Percentiles rank a stretch among this genome's conserved stretches.
These are phyloP conservation scores for Wickerhamomyces alni DNA, from an alignment of 805 yeast species.

Conservation along the genomic window DNA sequence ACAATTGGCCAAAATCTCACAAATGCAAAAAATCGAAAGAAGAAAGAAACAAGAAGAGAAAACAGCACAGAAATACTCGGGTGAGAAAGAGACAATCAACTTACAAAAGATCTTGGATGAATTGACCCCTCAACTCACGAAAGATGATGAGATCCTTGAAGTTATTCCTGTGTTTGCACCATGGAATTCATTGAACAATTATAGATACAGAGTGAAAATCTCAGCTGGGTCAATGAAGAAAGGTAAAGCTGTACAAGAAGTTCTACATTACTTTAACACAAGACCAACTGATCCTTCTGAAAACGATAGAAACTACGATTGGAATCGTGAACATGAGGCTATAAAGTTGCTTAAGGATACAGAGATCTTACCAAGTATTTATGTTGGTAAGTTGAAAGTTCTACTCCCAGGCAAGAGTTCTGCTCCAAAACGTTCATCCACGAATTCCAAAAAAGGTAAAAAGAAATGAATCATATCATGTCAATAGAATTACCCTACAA, in stretches of 20 bases:
- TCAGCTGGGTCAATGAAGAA: constrained; percentile 77
- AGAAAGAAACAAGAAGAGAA: constrained; percentile 33
- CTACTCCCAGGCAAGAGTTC: constrained; percentile 45
- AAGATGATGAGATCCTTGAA: constrained; percentile 49
- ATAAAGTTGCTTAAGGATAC: constrained; percentile 52
- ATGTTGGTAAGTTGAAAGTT: constrained; percentile 67
- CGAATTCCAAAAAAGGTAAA: constrained; percentile 5
- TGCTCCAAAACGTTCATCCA: constrained; percentile 17
- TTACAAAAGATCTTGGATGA: constrained; percentile 37
- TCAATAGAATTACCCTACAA: too few species aligned
- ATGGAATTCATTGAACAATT: constrained; percentile 72
- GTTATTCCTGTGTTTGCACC: constrained; percentile 90
- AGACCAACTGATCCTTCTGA: constrained; percentile 41
- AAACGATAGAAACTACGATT: constrained; percentile 46
- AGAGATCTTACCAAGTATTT: constrained; percentile 61
- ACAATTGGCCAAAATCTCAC: constrained; percentile 26
- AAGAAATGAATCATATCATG: constrained; percentile 2
- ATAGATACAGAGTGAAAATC: constrained; percentile 76
- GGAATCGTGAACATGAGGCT: constrained; percentile 63
- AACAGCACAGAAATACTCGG: constrained; percentile 27
- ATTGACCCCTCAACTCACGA: constrained; percentile 22
- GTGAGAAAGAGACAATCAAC: constrained; percentile 36
- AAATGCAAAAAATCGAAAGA: constrained; percentile 28
- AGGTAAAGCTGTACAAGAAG: constrained; percentile 77
- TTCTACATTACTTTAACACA: constrained; percentile 49